Evolutionary conservation across 768 basidiomycete species (phyloP).

Genomic region (Termitomyces sp.): DNA sequence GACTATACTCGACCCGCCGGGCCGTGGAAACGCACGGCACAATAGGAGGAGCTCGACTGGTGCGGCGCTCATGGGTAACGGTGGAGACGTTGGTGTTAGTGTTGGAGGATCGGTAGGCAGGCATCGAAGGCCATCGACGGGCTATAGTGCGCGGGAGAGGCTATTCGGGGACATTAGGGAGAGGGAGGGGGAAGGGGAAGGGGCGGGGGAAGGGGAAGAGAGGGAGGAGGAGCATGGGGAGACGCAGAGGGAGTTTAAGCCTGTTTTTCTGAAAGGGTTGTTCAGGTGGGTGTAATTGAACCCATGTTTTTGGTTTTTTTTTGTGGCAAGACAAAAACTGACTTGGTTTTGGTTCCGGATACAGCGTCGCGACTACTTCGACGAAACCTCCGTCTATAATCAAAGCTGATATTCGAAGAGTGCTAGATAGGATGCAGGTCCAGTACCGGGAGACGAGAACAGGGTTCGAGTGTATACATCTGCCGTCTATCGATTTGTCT

Average conservation of each 20-base stretch:
- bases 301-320: conserved; percentile 1
- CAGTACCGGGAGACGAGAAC: conserved; percentile 86
- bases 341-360: neutral
- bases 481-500: conserved; percentile 88
- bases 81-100: neutral
- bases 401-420: conserved; percentile 78
- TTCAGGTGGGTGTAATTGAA: conserved; percentile 60
- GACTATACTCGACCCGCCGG: neutral
- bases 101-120: conserved; percentile 46
- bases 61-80: conserved; percentile 27
- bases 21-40: neutral
- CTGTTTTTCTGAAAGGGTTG: conserved; percentile 91
- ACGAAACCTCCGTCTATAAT: conserved; percentile 79
- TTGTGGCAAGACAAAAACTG: neutral
- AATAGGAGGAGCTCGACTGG: neutral
- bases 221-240: conserved; percentile 46
- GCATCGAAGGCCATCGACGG: conserved; percentile 67
- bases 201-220: conserved; percentile 45
- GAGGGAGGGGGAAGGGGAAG: neutral
- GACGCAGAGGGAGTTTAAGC: conserved; percentile 70
- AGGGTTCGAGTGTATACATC: conserved; percentile 95
- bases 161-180: conserved; percentile 26
- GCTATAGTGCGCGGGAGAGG: conserved; percentile 31
- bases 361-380: conserved; percentile 90
- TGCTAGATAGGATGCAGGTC: conserved; percentile 92